Base-by-base conservation (phyloP, 2,329 filamentous ascomycete genomes). In the Mollisiaceae sp. region DNA sequence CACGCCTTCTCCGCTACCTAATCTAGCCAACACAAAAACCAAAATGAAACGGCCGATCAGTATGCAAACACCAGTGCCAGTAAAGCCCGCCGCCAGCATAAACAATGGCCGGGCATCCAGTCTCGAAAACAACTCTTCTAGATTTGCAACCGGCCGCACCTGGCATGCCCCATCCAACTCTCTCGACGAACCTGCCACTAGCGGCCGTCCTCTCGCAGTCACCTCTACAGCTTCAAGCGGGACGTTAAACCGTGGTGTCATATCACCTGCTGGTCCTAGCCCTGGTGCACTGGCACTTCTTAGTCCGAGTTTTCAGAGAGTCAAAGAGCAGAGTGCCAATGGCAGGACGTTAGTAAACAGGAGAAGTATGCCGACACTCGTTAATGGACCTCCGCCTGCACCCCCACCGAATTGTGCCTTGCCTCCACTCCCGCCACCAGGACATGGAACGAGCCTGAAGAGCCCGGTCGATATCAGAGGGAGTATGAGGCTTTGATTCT, bases 371-470 rank as follows among this genome's bases (percentile, higher is more conserved):
- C 72, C 72, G 15, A 59, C 60, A 9, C 67, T 77, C 1, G 64
- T 72, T 8, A 70, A 70, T 54, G 74, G 74, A 11, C 73, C 74
- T 11, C 75, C 75, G 4, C 73, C 73, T 43, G 71, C 73, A 3
- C 75, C 75, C 1, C 75, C 75, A 24, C 75, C 75, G 52, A 61
- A 71, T 52, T 75, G 71, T 64, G 74, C 74, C 2, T 60, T 77
- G 20, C 75, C 75, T 27, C 74, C 75, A 43, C 39, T 77, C 8
- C 74, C 74, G 27, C 72, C 73, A 12, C 66, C 71, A 1, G 67
- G 65, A 14, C 27, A 32, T 32, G 63, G 67, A 35, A 56, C 50
- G 38, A 50, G 62, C 22, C 12, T 61, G n/a, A 66, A 54, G 38
- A 58, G 50, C 50, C 54, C 65, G 15, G 15, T 63, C 32, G 22